A percentile compares a stretch with the other conserved stretches of the same genome.
These are phyloP conservation scores for Hemileccinum rubropunctum DNA, from an alignment of 768 basidiomycete genomes.

Conservation along the genomic window DNA sequence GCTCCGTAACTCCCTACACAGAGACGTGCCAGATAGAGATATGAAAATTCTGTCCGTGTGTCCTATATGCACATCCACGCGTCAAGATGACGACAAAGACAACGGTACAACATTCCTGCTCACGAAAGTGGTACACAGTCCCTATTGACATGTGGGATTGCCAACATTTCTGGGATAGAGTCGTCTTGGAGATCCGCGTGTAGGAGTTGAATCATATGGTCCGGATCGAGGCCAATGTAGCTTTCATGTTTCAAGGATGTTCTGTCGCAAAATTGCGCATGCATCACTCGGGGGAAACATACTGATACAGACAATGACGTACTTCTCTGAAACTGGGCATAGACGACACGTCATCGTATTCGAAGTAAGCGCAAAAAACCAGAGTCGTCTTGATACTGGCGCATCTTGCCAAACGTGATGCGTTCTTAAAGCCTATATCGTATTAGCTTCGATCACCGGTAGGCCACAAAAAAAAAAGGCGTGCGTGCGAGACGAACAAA, in stretches of 20 bases:
- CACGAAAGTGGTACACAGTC: constrained; percentile 69
- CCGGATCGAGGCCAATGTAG: constrained; percentile 61
- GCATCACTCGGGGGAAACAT: constrained; percentile 1
- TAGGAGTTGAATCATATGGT: constrained; percentile 68
- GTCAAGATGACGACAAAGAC: neutral
- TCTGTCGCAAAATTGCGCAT: no score
- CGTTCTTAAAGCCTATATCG: constrained; percentile 42
- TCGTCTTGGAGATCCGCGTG: constrained; percentile 67
- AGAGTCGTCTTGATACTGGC: constrained; percentile 2
- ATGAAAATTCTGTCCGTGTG: constrained; percentile 71
- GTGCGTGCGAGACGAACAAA: neutral
- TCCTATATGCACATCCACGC: constrained; percentile 41
- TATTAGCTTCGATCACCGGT: neutral
- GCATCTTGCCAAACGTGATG: constrained; percentile 81
- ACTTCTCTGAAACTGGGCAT: constrained; percentile 28
- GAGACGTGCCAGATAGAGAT: constrained; percentile 77
- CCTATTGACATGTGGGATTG: constrained; percentile 52
- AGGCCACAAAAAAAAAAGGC: neutral
- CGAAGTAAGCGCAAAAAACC: constrained; percentile 1
- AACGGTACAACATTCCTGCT: constrained; percentile 23
- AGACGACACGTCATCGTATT: neutral
- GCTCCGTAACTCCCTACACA: constrained; percentile 57
- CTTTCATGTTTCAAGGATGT: constrained; percentile 85
- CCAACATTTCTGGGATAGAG: constrained; percentile 58
- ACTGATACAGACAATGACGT: constrained; percentile 1